A percentile compares a stretch with the other conserved stretches of the same genome.
Evolutionary conservation across 768 basidiomycete genomes (phyloP).

Genomic region (Cystobasidiopsis lactophilus): DNA sequence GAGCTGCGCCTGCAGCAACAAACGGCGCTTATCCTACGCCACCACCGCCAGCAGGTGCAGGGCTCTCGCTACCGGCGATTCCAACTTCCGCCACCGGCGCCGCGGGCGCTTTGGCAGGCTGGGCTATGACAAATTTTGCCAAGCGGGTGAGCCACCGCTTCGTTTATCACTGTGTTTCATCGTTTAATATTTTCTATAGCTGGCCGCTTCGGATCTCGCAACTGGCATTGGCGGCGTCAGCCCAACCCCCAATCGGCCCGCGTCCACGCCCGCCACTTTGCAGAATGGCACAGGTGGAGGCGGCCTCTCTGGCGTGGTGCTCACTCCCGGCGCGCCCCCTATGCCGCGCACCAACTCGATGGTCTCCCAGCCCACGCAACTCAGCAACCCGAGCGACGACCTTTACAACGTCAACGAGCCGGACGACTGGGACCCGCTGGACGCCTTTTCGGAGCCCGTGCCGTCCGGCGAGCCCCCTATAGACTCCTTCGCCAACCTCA

Average conservation of each 20-base stretch:
- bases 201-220: constrained; percentile 50
- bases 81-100: constrained; percentile 77
- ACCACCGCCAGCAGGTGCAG: constrained; percentile 13
- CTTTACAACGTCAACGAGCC: constrained; percentile 79
- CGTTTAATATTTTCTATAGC: constrained; percentile 26
- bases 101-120: constrained; percentile 74
- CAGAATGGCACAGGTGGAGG: neutral
- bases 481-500: neutral
- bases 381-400: constrained; percentile 33
- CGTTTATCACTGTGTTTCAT: neutral
- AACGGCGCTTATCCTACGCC: neutral
- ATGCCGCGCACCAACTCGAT: neutral
- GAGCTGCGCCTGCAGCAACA: too few species aligned
- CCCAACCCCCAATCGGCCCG: constrained; percentile 5
- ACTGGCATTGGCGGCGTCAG: constrained; percentile 23
- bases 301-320: too few species aligned
- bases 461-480: neutral
- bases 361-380: neutral
- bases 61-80: constrained; percentile 30
- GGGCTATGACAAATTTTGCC: constrained; percentile 79
- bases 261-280: constrained; percentile 14
- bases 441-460: constrained; percentile 28
- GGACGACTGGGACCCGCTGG: constrained; percentile 87
- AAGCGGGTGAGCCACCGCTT: constrained; percentile 38
- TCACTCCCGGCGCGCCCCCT: neutral